A percentile compares a stretch with the other conserved stretches of the same genome.
Evolutionary conservation across 2,329 filamentous ascomycete genomes (phyloP).

Genomic region (Corynespora cassiicola): DNA sequence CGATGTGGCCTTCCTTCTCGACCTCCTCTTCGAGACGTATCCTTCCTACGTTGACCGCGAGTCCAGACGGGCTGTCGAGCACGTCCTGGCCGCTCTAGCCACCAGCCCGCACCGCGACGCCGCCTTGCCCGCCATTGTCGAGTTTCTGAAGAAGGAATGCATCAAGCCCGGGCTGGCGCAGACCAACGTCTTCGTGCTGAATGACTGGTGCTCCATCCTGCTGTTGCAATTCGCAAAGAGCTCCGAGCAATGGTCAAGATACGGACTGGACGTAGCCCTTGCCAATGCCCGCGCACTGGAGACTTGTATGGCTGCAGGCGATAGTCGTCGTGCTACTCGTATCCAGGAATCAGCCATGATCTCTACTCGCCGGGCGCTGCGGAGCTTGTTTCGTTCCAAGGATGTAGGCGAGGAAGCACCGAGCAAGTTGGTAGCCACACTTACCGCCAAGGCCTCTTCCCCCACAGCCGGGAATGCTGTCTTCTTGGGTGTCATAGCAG

Average conservation of each 20-base stretch:
- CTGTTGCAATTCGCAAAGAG: slow-evolving; percentile 72
- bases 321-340: slow-evolving; percentile 50
- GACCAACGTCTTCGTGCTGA: slow-evolving; percentile 82
- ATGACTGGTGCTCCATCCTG: slow-evolving; percentile 87
- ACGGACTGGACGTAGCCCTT: slow-evolving; percentile 69
- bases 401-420: slow-evolving; percentile 67
- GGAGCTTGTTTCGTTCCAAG: slow-evolving; percentile 71
- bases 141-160: slow-evolving; percentile 73
- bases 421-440: slow-evolving; percentile 65
- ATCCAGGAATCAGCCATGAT: slow-evolving; percentile 77
- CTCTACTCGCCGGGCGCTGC: slow-evolving; percentile 79
- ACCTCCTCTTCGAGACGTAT: slow-evolving; percentile 85
- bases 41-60: slow-evolving; percentile 84
- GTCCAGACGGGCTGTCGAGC: slow-evolving; percentile 82
- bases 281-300: slow-evolving; percentile 78
- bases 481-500: slow-evolving; percentile 84
- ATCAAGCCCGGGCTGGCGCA: slow-evolving; percentile 79
- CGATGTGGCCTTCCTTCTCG: slow-evolving; percentile 64
- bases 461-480: slow-evolving; percentile 74
- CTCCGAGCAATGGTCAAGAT: slow-evolving; percentile 67
- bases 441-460: slow-evolving; percentile 72
- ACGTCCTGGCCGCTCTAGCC: slow-evolving; percentile 75
- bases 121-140: slow-evolving; percentile 69
- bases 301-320: slow-evolving; percentile 67
- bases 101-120: slow-evolving; percentile 63